Evolutionary conservation across 1,139 yeast species (phyloP).

Genomic region (Pichia inconspicua): DNA sequence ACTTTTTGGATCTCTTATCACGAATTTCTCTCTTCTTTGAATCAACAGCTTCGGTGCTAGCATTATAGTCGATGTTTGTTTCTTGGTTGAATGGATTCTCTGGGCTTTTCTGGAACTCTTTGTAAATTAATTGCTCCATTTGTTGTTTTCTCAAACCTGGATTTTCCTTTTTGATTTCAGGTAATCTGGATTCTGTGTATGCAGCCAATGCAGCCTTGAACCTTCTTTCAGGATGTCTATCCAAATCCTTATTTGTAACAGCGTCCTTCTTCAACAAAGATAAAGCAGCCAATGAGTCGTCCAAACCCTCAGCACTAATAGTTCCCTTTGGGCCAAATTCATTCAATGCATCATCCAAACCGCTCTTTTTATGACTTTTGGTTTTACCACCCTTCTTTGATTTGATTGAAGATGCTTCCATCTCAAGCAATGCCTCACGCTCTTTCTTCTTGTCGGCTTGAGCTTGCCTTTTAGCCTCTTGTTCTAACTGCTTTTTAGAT

Average conservation of each 20-base stretch:
- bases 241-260: constrained; percentile 55
- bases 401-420: constrained; percentile 52
- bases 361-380: constrained; percentile 57
- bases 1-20: constrained; percentile 31
- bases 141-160: constrained; percentile 80
- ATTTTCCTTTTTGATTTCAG: constrained; percentile 65
- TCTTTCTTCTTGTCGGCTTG: constrained; percentile 60
- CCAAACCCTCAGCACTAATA: constrained; percentile 68
- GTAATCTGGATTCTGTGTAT: constrained; percentile 63
- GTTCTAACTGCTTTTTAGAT: constrained; percentile 63
- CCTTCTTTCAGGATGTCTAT: constrained; percentile 84
- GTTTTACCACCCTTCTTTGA: constrained; percentile 67
- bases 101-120: constrained; percentile 74
- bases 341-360: constrained; percentile 39
- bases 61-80: constrained; percentile 56
- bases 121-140: constrained; percentile 61
- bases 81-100: constrained; percentile 84
- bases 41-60: constrained; percentile 48
- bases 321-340: constrained; percentile 28
- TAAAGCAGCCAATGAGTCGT: constrained; percentile 71
- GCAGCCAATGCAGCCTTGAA: constrained; percentile 76
- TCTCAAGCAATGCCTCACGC: constrained; percentile 49
- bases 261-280: constrained; percentile 53
- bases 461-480: constrained; percentile 51
- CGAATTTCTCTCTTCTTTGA: constrained; percentile 45